phyloP scores from a whole-genome alignment of 2,329 filamentous ascomycete genomes.

The Aspergillus piperis region DNA sequence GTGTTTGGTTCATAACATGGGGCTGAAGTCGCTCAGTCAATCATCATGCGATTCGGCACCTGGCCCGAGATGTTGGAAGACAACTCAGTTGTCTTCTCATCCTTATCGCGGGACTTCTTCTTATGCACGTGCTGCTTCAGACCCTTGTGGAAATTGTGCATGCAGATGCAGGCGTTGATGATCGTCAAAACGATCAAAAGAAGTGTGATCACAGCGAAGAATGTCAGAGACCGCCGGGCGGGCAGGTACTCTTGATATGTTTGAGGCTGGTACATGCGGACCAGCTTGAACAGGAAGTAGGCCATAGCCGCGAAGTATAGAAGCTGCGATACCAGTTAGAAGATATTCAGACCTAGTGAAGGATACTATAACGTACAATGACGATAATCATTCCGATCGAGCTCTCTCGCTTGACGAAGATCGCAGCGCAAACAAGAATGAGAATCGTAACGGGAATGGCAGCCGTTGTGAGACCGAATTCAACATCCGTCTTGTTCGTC shows the following conservation, averaged over 20 bases:
- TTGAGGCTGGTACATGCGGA: slow-evolving; percentile 80
- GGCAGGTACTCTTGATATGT: slow-evolving; percentile 67
- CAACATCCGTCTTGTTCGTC: slow-evolving; percentile 65
- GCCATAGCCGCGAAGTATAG: slow-evolving; percentile 86
- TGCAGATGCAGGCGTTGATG: slow-evolving; percentile 80
- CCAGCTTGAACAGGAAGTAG: slow-evolving; percentile 98
- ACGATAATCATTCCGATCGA: slow-evolving; percentile 73
- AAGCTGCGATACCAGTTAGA: slow-evolving; percentile 47
- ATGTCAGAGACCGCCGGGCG: slow-evolving; percentile 81
- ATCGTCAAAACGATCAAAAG: slow-evolving; percentile 87
- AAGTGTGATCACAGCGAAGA: slow-evolving; percentile 92
- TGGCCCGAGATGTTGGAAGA: slow-evolving; percentile 37
- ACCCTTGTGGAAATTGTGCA: slow-evolving; percentile 84
- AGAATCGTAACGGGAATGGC: slow-evolving; percentile 89
- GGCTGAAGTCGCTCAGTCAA: slow-evolving; percentile 36
- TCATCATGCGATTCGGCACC: slow-evolving; percentile 48
- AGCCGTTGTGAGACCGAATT: slow-evolving; percentile 83
- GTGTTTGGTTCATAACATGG: slow-evolving; percentile 6
- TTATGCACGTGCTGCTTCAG: slow-evolving; percentile 81
- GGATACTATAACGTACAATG: slow-evolving; percentile 55
- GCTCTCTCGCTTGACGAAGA: slow-evolving; percentile 81
- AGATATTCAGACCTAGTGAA: neutral
- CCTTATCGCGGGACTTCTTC: slow-evolving; percentile 56
- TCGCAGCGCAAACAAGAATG: slow-evolving; percentile 82
- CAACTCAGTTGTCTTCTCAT: slow-evolving; percentile 46